Percentiles rank a stretch among this genome's conserved stretches.
Conservation (phyloP, 768 basidiomycete species). For the Rhodotorula paludigena region DNA sequence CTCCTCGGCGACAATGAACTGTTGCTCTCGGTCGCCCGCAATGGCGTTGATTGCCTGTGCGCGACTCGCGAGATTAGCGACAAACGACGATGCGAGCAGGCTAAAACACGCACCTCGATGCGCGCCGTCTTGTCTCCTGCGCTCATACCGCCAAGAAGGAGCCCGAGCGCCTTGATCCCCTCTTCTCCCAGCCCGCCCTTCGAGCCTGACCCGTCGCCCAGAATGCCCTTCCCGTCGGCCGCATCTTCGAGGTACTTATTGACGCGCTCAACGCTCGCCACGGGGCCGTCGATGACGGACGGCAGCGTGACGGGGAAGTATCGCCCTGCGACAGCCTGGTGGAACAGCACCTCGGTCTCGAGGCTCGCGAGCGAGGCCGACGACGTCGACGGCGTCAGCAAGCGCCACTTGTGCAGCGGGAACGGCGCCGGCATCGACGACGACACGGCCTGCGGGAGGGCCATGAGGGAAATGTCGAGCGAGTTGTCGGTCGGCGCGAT, state of each 20-base stretch:
- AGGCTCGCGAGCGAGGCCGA: neutral
- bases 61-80: no score
- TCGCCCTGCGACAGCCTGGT: slow-evolving; percentile 17
- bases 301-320: slow-evolving; percentile 8
- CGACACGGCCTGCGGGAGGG: neutral
- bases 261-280: neutral
- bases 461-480: neutral
- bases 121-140: neutral
- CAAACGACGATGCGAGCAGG: neutral
- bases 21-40: neutral
- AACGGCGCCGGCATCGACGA: slow-evolving; percentile 11
- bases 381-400: neutral
- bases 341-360: slow-evolving; percentile 12
- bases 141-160: slow-evolving; percentile 13
- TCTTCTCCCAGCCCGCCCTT: slow-evolving; percentile 10
- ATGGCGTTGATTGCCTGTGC: slow-evolving; percentile 9
- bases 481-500: neutral
- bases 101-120: slow-evolving; percentile 14
- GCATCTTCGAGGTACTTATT: neutral
- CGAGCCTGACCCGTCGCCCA: neutral
- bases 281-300: no score
- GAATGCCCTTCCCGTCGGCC: neutral
- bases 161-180: slow-evolving; percentile 12
- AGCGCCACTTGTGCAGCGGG: slow-evolving; percentile 26
- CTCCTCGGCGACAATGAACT: slow-evolving; percentile 16